Conservation (phyloP, 306 rosid genomes). For the Acmispon strigosus region DNA sequence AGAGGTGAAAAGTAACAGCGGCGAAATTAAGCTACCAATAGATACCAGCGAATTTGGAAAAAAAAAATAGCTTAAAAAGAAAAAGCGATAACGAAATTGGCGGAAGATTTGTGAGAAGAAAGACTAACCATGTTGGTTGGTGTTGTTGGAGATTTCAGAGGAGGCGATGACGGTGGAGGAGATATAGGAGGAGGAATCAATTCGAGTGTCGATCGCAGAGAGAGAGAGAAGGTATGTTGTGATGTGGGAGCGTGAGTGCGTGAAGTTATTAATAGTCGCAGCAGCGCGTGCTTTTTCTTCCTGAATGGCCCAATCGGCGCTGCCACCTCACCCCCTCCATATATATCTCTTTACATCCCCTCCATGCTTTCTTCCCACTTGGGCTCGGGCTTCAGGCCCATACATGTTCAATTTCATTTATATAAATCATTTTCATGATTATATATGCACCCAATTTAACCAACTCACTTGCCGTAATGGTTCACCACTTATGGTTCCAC, state of each 20-base stretch:
- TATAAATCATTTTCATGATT: too few relatives aligned
- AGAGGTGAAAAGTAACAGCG: neutral
- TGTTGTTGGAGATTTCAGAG: constrained; percentile 5
- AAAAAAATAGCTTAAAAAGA: neutral
- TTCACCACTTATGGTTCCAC: too few relatives aligned
- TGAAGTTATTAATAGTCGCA: constrained; percentile 6
- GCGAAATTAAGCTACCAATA: neutral
- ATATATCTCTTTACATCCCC: neutral
- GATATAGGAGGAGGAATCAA: constrained; percentile 20
- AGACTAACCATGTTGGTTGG: constrained; percentile 22
- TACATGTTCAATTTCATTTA: too few relatives aligned
- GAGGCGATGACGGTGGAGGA: constrained; percentile 23
- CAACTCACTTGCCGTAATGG: too few relatives aligned
- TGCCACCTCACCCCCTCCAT: neutral
- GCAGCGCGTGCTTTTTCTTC: neutral
- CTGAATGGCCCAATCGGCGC: constrained; percentile 21
- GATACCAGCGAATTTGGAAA: neutral
- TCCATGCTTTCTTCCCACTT: neutral
- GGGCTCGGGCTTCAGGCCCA: neutral
- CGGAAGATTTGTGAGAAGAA: neutral
- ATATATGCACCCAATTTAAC: too few relatives aligned
- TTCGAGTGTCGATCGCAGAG: constrained; percentile 12
- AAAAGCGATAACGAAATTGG: neutral
- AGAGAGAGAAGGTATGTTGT: neutral
- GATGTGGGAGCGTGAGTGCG: constrained; percentile 10